A percentile compares a stretch with the other conserved stretches of the same genome.
phyloP scores from a whole-genome alignment of 768 basidiomycete genomes.

The Tylopilus cervinicoccineus region DNA sequence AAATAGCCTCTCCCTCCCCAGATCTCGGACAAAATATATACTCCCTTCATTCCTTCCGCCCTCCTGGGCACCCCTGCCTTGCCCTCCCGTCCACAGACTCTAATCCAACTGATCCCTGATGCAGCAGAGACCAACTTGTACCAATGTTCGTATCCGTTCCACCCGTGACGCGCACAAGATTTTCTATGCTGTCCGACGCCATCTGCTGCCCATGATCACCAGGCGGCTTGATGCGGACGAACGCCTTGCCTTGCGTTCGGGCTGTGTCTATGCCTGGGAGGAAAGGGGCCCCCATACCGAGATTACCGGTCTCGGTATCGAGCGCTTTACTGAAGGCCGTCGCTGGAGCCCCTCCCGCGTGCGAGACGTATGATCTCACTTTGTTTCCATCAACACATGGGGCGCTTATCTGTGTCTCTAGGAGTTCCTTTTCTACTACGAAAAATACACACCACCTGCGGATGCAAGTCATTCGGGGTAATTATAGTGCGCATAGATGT shows the following conservation, averaged over 20 bases:
- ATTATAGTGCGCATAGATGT: constrained; percentile 8
- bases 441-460: constrained; percentile 54
- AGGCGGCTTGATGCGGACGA: constrained; percentile 77
- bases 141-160: constrained; percentile 69
- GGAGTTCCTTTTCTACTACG: constrained; percentile 86
- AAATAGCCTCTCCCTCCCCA: constrained; percentile 26
- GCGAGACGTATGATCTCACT: constrained; percentile 55
- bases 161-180: constrained; percentile 78
- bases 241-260: constrained; percentile 47
- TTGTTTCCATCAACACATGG: constrained; percentile 1
- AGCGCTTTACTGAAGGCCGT: constrained; percentile 81
- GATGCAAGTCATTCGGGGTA: constrained; percentile 44
- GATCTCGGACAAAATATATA: constrained; percentile 35
- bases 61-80: background rate
- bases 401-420: constrained; percentile 30
- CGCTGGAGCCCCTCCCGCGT: constrained; percentile 83
- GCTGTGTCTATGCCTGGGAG: constrained; percentile 61
- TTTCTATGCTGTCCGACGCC: constrained; percentile 66
- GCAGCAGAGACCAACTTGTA: constrained; percentile 68
- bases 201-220: constrained; percentile 66
- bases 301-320: constrained; percentile 76
- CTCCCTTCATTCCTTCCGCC: constrained; percentile 16
- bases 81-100: constrained; percentile 14
- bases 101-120: constrained; percentile 27
- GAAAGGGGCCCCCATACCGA: constrained; percentile 71